Conservation (phyloP, 2,329 filamentous ascomycete species). For the Pseudopithomyces maydicus region DNA sequence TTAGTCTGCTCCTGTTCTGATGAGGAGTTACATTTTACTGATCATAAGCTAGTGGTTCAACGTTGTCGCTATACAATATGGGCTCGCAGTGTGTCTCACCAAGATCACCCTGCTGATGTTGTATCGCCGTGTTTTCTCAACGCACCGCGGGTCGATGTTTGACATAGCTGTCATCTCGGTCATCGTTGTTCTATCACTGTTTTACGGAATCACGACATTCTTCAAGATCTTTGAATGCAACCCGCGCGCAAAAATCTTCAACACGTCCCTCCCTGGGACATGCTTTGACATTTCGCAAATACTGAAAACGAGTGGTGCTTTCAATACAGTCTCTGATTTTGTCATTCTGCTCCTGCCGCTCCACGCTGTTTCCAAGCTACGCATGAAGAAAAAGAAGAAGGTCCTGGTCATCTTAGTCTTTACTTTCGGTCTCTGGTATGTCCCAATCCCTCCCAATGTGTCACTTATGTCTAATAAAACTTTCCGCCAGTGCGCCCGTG, state of each 20-base stretch:
- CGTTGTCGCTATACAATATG: not conserved
- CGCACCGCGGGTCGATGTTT: not conserved
- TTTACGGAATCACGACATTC: not conserved
- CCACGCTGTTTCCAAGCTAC: constrained; percentile 16
- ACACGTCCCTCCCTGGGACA: constrained; percentile 8
- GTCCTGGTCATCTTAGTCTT: constrained; percentile 17
- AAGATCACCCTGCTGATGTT: not conserved
- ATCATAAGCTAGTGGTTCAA: not conserved
- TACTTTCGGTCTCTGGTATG: constrained; percentile 14
- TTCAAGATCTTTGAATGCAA: not conserved
- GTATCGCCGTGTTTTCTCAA: not conserved
- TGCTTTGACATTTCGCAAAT: constrained; percentile 14
- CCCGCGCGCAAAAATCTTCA: not conserved
- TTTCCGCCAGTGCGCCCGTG: constrained; percentile 9
- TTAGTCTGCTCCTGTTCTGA: not conserved
- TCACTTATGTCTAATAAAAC: not conserved
- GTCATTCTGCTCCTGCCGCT: constrained; percentile 21
- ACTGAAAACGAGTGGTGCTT: constrained; percentile 16
- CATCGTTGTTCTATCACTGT: not conserved
- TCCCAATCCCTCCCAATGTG: not conserved
- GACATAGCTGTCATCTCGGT: not conserved
- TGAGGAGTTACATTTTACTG: not conserved
- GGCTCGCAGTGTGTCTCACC: not conserved
- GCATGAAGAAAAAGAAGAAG: constrained; percentile 16
- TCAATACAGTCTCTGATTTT: constrained; percentile 19